Conservation (phyloP, 805 yeast genomes). For the Candida taoyuanica region DNA sequence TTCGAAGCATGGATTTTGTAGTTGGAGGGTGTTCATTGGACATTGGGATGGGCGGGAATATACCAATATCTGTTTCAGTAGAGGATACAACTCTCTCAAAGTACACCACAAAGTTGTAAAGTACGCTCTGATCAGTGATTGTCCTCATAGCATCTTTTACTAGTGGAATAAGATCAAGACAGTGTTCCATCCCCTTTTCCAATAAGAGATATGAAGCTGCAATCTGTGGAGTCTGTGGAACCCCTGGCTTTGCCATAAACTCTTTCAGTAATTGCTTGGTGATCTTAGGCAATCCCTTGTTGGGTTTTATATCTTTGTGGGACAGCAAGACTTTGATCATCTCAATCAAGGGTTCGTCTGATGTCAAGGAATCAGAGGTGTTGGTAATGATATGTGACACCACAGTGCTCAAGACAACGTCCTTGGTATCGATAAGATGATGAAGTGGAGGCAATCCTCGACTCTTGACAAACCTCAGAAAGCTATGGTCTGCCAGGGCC, state of each 20-base stretch:
- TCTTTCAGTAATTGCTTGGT: neutral
- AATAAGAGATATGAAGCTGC: neutral
- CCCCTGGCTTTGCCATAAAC: neutral
- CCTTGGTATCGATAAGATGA: slow-evolving; percentile 1
- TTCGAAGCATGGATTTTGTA: neutral
- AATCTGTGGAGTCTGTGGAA: neutral
- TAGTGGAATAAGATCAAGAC: neutral
- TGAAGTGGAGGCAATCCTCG: slow-evolving; percentile 15
- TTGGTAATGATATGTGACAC: neutral
- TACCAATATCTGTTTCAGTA: no score
- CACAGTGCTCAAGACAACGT: neutral
- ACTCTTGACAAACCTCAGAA: slow-evolving; percentile 15
- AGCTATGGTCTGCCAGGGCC: slow-evolving; percentile 21
- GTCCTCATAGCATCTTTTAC: no score
- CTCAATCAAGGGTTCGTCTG: no score
- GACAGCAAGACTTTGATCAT: neutral
- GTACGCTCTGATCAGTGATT: no score
- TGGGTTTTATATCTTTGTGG: neutral
- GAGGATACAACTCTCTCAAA: no score
- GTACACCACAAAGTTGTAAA: no score
- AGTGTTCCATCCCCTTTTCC: neutral
- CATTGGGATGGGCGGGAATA: no score
- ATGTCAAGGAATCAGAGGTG: neutral
- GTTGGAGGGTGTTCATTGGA: no score
- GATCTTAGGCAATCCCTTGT: neutral